Conservation (phyloP, 805 yeast genomes). For the Starmerella lactis-condensi region DNA sequence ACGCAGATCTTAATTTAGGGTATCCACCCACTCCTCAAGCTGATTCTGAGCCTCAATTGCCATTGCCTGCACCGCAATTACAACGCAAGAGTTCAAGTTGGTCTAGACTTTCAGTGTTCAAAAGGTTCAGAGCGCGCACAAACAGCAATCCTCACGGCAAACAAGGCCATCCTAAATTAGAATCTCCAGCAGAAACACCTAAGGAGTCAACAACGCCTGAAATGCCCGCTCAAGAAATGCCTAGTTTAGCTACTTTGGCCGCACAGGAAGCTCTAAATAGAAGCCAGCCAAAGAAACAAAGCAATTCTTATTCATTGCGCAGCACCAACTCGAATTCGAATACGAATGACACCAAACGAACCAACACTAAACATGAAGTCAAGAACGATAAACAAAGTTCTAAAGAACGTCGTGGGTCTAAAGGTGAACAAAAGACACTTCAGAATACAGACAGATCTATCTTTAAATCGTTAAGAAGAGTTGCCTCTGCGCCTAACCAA, state of each 20-base stretch:
- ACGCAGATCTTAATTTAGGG: too few species aligned
- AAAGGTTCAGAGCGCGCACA: conserved; percentile 13
- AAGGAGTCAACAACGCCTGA: background rate
- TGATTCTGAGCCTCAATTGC: background rate
- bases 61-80: too few species aligned
- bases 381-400: background rate
- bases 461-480: conserved; percentile 32
- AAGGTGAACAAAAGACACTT: background rate
- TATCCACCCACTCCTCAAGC: too few species aligned
- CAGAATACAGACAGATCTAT: conserved; percentile 11
- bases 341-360: conserved; percentile 1
- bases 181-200: background rate
- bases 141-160: background rate
- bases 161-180: background rate
- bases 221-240: background rate
- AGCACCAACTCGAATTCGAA: too few species aligned
- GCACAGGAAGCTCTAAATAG: conserved; percentile 8
- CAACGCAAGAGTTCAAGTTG: conserved; percentile 8
- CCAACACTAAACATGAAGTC: background rate
- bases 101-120: conserved; percentile 10
- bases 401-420: background rate
- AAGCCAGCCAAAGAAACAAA: background rate
- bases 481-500: conserved; percentile 69
- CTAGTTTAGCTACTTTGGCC: conserved; percentile 8
- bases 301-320: background rate